Percentiles rank a stretch among this genome's conserved stretches.
phyloP scores from a whole-genome alignment of 1,139 yeast genomes.

The Nakaseomyces kungkrabaensis region DNA sequence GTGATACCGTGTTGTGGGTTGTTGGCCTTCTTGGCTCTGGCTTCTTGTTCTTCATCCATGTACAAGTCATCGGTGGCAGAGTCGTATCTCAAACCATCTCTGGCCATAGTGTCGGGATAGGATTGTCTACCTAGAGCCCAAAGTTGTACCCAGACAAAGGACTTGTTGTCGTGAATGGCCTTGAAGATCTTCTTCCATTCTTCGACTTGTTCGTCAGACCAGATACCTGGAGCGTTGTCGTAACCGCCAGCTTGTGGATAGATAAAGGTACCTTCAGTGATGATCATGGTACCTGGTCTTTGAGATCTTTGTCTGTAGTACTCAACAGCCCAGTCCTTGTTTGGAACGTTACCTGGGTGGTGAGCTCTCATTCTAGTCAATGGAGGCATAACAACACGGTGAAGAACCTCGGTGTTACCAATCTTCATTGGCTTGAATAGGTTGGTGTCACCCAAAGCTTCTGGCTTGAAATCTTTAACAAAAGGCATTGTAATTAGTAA shows the following conservation, averaged over 20 bases:
- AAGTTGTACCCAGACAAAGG: slow-evolving; percentile 45
- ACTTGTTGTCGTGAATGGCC: slow-evolving; percentile 45
- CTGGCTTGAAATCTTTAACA: slow-evolving; percentile 24
- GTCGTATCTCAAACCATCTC: slow-evolving; percentile 30
- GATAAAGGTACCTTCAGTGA: slow-evolving; percentile 32
- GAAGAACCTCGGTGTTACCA: slow-evolving; percentile 32
- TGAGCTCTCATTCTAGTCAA: slow-evolving; percentile 43
- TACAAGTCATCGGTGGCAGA: slow-evolving; percentile 30
- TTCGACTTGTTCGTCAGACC: slow-evolving; percentile 36
- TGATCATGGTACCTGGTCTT: slow-evolving; percentile 31
- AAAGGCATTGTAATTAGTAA: slow-evolving; percentile 15
- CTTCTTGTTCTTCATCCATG: slow-evolving; percentile 29
- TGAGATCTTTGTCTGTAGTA: slow-evolving; percentile 32
- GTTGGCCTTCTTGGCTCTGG: slow-evolving; percentile 27
- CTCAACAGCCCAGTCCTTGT: slow-evolving; percentile 27
- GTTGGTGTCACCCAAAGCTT: slow-evolving; percentile 30
- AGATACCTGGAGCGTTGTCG: slow-evolving; percentile 45
- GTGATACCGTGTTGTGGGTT: slow-evolving; percentile 32
- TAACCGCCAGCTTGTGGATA: slow-evolving; percentile 34
- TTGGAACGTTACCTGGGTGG: slow-evolving; percentile 25
- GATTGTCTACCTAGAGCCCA: slow-evolving; percentile 55
- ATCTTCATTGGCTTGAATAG: slow-evolving; percentile 42
- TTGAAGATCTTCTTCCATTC: slow-evolving; percentile 44
- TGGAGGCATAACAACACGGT: slow-evolving; percentile 43
- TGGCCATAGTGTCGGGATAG: slow-evolving; percentile 35